Percentiles rank a stretch among this genome's conserved stretches.
Evolutionary conservation across 495 filamentous ascomycete genomes (phyloP).

Genomic region (Penicillium salamii): DNA sequence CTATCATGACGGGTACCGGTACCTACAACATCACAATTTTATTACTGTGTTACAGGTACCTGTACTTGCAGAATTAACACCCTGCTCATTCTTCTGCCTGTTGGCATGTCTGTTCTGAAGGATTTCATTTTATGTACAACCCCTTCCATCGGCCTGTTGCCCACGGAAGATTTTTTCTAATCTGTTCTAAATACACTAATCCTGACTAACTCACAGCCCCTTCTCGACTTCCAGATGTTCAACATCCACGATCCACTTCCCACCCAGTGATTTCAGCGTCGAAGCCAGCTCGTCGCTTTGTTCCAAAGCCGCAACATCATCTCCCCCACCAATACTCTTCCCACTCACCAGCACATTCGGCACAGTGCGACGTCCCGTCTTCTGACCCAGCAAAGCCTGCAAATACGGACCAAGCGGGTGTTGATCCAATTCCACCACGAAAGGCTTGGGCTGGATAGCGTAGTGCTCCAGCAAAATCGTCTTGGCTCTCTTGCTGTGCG

Average conservation of each 20-base stretch:
- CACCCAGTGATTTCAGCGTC: conserved; percentile 70
- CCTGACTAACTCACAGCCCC: conserved; percentile 7
- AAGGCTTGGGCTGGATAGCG: conserved; percentile 74
- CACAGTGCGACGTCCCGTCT: conserved; percentile 80
- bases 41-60: not conserved
- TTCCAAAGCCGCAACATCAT: conserved; percentile 77
- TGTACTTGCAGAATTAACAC: not conserved
- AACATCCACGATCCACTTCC: conserved; percentile 62
- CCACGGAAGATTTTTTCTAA: not conserved
- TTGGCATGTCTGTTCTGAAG: not conserved
- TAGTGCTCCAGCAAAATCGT: conserved; percentile 77
- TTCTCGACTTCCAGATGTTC: conserved; percentile 15
- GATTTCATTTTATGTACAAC: not conserved
- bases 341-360: conserved; percentile 89
- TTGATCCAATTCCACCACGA: conserved; percentile 86
- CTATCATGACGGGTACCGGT: conserved; percentile 5
- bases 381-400: conserved; percentile 64
- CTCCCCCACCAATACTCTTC: conserved; percentile 85
- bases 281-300: conserved; percentile 62
- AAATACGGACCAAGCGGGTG: conserved; percentile 70
- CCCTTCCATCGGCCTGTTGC: not conserved
- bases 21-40: not conserved
- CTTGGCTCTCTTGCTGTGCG: conserved; percentile 79
- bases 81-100: not conserved
- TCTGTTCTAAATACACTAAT: not conserved